Evolutionary conservation across 2,329 filamentous ascomycete species (phyloP).

Genomic region (Paraphaeosphaeria minitans): DNA sequence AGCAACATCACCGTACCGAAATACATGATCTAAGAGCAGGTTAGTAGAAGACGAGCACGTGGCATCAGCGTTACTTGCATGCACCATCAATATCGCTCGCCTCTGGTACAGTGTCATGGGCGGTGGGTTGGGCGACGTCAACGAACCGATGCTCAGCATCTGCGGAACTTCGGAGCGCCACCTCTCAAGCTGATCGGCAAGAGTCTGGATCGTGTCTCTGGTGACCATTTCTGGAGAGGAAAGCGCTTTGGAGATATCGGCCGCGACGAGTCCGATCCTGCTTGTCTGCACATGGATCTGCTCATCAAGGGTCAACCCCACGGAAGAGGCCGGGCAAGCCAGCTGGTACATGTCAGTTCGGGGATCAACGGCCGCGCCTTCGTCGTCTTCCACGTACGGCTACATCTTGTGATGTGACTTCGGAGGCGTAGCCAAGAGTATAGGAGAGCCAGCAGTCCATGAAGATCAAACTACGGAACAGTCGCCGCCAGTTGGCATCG

Average conservation of each 20-base stretch:
- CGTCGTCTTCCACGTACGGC: slow-evolving; percentile 25
- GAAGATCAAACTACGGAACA: slow-evolving; percentile 45
- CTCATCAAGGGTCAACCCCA: slow-evolving; percentile 32
- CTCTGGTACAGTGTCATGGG: slow-evolving; percentile 37
- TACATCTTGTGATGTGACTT: slow-evolving; percentile 36
- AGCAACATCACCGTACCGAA: slow-evolving; percentile 44
- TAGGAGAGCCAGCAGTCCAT: slow-evolving; percentile 49
- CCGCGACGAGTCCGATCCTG: slow-evolving; percentile 43
- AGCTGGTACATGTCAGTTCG: slow-evolving; percentile 28
- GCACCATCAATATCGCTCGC: slow-evolving; percentile 45
- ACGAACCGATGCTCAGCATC: slow-evolving; percentile 35
- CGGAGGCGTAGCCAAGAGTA: slow-evolving; percentile 43
- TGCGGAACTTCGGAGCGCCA: slow-evolving; percentile 43
- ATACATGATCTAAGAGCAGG: slow-evolving; percentile 42
- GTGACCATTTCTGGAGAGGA: slow-evolving; percentile 38
- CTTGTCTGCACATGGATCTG: slow-evolving; percentile 42
- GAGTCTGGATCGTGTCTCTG: slow-evolving; percentile 33
- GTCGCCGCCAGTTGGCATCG: slow-evolving; percentile 30
- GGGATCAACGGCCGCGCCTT: not conserved
- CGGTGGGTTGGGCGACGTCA: slow-evolving; percentile 33
- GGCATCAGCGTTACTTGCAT: slow-evolving; percentile 27
- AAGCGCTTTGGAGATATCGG: slow-evolving; percentile 42
- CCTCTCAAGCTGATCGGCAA: slow-evolving; percentile 38
- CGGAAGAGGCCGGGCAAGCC: slow-evolving; percentile 23
- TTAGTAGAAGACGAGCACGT: slow-evolving; percentile 1